Conservation (phyloP, 768 basidiomycete genomes). For the Jaapia argillacea region DNA sequence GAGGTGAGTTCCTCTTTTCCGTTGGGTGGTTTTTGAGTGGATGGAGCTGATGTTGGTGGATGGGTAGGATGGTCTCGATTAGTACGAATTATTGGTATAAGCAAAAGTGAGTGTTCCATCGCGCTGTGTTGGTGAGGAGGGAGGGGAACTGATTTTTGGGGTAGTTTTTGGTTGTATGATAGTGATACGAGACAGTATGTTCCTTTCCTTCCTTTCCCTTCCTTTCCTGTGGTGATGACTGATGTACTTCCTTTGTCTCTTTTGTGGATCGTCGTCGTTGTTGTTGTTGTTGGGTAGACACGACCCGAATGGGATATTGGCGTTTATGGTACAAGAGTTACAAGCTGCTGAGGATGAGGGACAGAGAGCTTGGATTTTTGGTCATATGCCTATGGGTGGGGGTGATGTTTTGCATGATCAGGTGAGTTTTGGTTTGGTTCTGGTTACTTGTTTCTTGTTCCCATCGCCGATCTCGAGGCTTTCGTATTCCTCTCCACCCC, state of each 20-base stretch:
- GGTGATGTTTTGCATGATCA: slow-evolving; percentile 40
- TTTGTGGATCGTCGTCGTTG: not conserved
- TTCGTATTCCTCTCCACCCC: no score
- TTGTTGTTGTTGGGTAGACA: no score
- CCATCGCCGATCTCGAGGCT: no score
- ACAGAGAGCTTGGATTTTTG: slow-evolving; percentile 53
- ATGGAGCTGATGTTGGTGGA: not conserved
- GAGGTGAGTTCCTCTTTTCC: slow-evolving; percentile 18
- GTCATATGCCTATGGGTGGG: slow-evolving; percentile 45
- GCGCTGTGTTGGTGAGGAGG: no score
- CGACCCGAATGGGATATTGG: slow-evolving; percentile 53
- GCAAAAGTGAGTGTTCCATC: slow-evolving; percentile 29
- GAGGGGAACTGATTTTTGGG: not conserved
- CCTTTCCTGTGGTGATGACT: not conserved
- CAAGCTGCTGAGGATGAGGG: slow-evolving; percentile 52
- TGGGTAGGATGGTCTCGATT: slow-evolving; percentile 41
- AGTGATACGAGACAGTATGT: slow-evolving; percentile 34
- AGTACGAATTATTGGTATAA: slow-evolving; percentile 58
- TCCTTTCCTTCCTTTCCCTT: slow-evolving; percentile 1
- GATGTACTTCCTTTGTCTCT: not conserved
- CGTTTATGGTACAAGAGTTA: slow-evolving; percentile 41
- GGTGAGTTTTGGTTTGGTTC: slow-evolving; percentile 16
- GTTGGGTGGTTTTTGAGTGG: not conserved
- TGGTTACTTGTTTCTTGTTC: no score
- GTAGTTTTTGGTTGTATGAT: slow-evolving; percentile 54